Conservation (phyloP, 495 filamentous ascomycete species). For the Penicillium turbatum region DNA sequence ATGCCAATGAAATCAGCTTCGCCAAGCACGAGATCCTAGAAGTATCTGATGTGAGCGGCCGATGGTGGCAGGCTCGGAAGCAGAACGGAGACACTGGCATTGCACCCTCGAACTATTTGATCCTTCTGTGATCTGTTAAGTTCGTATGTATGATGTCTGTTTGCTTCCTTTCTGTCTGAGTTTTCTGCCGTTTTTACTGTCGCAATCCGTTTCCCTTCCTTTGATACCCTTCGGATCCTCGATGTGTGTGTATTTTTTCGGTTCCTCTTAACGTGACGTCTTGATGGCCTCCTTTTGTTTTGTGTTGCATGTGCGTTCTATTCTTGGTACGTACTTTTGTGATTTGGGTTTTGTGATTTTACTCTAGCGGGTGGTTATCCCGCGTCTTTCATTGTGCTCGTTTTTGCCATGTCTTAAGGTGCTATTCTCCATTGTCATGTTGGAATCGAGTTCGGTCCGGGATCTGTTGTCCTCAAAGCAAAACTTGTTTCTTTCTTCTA, state of each 20-base stretch:
- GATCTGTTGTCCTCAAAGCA: background rate
- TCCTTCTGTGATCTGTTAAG: slow-evolving; percentile 67
- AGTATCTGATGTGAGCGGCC: slow-evolving; percentile 91
- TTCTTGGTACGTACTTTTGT: slow-evolving; percentile 19
- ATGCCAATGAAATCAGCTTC: slow-evolving; percentile 97
- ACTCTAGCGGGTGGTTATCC: slow-evolving; percentile 14
- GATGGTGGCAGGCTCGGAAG: slow-evolving; percentile 99
- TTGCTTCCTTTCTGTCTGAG: slow-evolving; percentile 19
- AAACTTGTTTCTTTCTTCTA: background rate
- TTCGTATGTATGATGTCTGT: slow-evolving; percentile 18
- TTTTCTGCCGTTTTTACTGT: slow-evolving; percentile 28
- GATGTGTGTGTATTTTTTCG: slow-evolving; percentile 35
- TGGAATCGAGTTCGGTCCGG: slow-evolving; percentile 3
- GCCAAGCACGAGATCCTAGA: slow-evolving; percentile 94
- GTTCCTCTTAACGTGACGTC: slow-evolving; percentile 39
- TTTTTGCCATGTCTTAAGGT: slow-evolving; percentile 7
- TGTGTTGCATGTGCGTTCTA: slow-evolving; percentile 16
- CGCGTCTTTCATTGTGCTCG: slow-evolving; percentile 7
- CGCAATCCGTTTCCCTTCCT: slow-evolving; percentile 26
- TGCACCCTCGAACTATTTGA: slow-evolving; percentile 96
- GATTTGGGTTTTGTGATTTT: slow-evolving; percentile 16
- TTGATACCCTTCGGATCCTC: slow-evolving; percentile 51
- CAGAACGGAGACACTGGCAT: slow-evolving; percentile 93
- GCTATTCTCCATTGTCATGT: slow-evolving; percentile 3
- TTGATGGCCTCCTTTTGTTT: slow-evolving; percentile 36